Base-by-base conservation (phyloP, 805 yeast species). In the Kodamaea kaohsiungensis region DNA sequence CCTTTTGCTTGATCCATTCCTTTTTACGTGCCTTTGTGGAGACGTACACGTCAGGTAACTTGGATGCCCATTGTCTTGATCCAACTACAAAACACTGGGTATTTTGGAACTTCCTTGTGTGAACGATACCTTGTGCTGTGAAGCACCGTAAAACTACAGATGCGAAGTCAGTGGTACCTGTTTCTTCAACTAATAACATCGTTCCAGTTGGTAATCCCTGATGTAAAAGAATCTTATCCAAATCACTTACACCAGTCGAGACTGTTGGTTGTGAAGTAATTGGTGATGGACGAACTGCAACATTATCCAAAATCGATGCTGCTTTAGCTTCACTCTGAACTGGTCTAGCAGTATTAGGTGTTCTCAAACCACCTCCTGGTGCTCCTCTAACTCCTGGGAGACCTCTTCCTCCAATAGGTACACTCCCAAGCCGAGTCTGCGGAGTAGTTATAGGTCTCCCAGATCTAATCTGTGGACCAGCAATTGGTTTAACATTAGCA, bases 131-230 rank as follows among this genome's bases (percentile, higher is more conserved):
- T 68, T 89, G 96, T 1, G 96, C 79, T 0, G 89, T 85, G 72
- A 86, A 89, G 2, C 83, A 73, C 58, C 91, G 84, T 25, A 85
- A 66, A 38, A 93, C 59, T 9, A 89, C 85, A 5, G 91, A 80
- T 6, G 88, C 79, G 65, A 91, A 93, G 64, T 93, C 98, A 0
- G 98, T 93, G 6, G 93, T 86, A 0, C 96, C 95, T 13, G 83
- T 80, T 65, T 93, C 98, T 66, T 90, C 93, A 3, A 93, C 66
- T 12, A 92, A 67, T 39, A 91, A 65, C 5, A 88, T 79, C 9
- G 77, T 70, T 1, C 97, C 96, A 10, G 89, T 60, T 1, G 98
- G 98, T 13, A 92, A 66, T 0, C 99, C 99, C 53, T 83, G 87
- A 68, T 93, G 98, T 1, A 81, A 82, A 50, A 93, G 65, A 2